phyloP scores from a whole-genome alignment of 1,139 yeast genomes.

The Protomyces arabidopsidicola region DNA sequence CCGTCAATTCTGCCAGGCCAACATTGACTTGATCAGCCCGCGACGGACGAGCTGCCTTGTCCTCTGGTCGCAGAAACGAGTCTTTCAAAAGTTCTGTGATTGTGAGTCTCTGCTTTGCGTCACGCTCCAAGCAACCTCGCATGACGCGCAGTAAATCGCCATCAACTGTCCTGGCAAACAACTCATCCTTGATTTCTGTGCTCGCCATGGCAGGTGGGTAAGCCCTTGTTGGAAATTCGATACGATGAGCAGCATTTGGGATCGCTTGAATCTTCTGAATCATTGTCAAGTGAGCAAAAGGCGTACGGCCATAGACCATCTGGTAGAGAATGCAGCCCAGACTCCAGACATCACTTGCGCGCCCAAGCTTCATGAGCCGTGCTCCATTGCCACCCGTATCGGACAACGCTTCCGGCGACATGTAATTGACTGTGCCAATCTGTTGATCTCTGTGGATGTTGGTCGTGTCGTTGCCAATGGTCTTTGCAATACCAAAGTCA shows the following conservation, averaged over 20 bases:
- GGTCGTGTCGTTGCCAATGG: constrained; percentile 87
- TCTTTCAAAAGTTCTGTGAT: constrained; percentile 57
- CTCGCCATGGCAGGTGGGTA: constrained; percentile 24
- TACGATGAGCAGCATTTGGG: constrained; percentile 76
- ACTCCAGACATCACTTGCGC: constrained; percentile 96
- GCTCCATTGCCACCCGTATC: constrained; percentile 47
- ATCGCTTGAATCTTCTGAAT: constrained; percentile 78
- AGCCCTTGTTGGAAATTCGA: constrained; percentile 53
- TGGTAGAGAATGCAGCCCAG: constrained; percentile 95
- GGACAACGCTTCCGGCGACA: constrained; percentile 94
- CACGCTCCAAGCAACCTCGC: constrained; percentile 65
- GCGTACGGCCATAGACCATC: constrained; percentile 90
- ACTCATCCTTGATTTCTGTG: constrained; percentile 1
- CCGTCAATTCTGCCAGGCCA: constrained; percentile 4
- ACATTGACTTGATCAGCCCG: constrained; percentile 3
- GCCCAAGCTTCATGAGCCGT: constrained; percentile 81
- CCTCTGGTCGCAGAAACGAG: constrained; percentile 47
- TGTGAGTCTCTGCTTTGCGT: constrained; percentile 66
- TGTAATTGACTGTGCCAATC: constrained; percentile 92
- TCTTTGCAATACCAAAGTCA: constrained; percentile 94
- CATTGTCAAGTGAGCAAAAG: constrained; percentile 77
- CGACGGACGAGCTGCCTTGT: constrained; percentile 1
- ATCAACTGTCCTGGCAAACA: constrained; percentile 50
- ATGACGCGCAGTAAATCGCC: constrained; percentile 66
- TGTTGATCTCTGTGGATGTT: constrained; percentile 87